Conservation (phyloP, 164 flowering plant species). For the Magnolia kwangsiensis region DNA sequence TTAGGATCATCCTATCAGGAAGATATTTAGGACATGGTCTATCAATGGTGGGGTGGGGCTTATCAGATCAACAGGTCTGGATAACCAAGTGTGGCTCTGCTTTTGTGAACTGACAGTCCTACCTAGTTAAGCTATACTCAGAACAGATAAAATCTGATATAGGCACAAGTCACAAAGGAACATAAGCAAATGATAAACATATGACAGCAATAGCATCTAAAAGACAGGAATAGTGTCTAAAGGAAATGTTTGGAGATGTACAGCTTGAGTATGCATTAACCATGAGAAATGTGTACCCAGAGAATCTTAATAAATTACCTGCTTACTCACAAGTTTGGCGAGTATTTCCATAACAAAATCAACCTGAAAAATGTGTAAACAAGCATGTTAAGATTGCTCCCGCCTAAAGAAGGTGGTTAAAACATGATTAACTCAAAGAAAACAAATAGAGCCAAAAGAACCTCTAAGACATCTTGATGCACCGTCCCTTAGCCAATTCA, state of each 20-base stretch:
- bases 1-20: too few relatives aligned
- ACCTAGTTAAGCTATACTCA: too few relatives aligned
- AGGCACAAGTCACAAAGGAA: too few relatives aligned
- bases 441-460: background rate
- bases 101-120: too few relatives aligned
- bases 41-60: too few relatives aligned
- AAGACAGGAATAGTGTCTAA: background rate
- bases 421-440: background rate
- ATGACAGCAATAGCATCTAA: background rate
- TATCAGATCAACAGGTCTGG: too few relatives aligned
- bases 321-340: conserved; percentile 83
- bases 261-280: background rate
- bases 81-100: too few relatives aligned
- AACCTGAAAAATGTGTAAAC: conserved; percentile 46
- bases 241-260: background rate
- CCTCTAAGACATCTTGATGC: too few relatives aligned
- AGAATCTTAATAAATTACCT: conserved; percentile 40
- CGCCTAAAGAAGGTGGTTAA: background rate
- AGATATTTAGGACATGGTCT: too few relatives aligned
- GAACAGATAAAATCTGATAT: too few relatives aligned
- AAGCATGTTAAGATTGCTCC: background rate
- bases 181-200: too few relatives aligned
- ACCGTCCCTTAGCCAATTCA: too few relatives aligned
- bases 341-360: conserved; percentile 96
- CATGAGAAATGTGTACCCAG: background rate